Percentiles rank a stretch among this genome's conserved stretches.
These are phyloP conservation scores for Miamiensis avidus DNA, from an alignment of 169 alveolate genomes.

Conservation along the genomic window DNA sequence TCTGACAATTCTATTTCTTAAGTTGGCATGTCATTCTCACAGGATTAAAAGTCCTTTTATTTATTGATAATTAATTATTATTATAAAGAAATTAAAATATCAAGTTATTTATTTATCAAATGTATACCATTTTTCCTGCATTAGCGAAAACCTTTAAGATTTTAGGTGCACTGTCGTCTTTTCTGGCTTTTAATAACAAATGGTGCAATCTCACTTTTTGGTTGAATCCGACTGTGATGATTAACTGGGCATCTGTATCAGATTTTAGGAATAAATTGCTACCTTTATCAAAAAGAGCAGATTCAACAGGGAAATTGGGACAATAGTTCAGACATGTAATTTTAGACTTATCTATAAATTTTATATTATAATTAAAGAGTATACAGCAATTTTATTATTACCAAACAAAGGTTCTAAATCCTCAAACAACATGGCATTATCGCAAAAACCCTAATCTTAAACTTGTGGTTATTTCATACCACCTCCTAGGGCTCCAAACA, in stretches of 20 bases:
- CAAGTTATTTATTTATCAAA: background rate
- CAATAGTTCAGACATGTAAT: constrained; percentile 16
- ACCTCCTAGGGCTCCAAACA: too few relatives aligned
- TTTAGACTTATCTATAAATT: constrained; percentile 13
- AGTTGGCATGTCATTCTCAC: constrained; percentile 9
- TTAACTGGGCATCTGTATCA: constrained; percentile 14
- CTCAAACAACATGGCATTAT: too few relatives aligned
- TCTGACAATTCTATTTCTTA: constrained; percentile 6
- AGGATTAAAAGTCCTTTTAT: constrained; percentile 7
- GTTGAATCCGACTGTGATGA: constrained; percentile 8
- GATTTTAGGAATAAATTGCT: constrained; percentile 10
- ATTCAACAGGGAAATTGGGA: constrained; percentile 12
- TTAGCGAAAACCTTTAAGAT: constrained; percentile 3
- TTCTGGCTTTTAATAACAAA: background rate
- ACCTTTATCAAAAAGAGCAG: constrained; percentile 14
- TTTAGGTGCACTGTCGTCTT: constrained; percentile 14
- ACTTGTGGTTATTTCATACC: too few relatives aligned
- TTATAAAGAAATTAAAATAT: background rate
- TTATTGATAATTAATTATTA: too few relatives aligned
- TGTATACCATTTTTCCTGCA: constrained; percentile 2
- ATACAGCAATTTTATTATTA: too few relatives aligned
- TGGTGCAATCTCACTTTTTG: constrained; percentile 19
- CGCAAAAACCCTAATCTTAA: too few relatives aligned
- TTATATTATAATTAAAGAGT: too few relatives aligned
- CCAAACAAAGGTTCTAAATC: too few relatives aligned